Evolutionary conservation across 1,139 yeast genomes (phyloP).

Genomic region (Kodamaea sp.): DNA sequence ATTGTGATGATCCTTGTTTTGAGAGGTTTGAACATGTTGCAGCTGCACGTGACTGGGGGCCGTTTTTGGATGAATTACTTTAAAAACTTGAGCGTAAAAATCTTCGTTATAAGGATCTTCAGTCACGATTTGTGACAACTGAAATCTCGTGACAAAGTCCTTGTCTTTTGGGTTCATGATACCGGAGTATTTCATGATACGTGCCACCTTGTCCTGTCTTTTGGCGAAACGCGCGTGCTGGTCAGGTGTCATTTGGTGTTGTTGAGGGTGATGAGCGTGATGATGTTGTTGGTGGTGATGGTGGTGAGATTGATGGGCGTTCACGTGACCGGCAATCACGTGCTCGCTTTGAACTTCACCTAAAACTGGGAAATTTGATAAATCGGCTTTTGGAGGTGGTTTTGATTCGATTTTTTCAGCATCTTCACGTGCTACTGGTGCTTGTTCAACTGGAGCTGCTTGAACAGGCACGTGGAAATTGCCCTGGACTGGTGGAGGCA

Average conservation of each 20-base stretch:
- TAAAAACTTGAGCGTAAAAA: slow-evolving; percentile 90
- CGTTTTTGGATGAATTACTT: slow-evolving; percentile 70
- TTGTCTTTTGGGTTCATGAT: slow-evolving; percentile 96
- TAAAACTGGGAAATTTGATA: slow-evolving; percentile 49
- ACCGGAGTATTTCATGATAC: slow-evolving; percentile 81
- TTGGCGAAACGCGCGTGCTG: slow-evolving; percentile 54
- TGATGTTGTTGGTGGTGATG: slow-evolving; percentile 12
- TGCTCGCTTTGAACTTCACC: slow-evolving; percentile 24
- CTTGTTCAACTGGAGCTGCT: slow-evolving; percentile 10
- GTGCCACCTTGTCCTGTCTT: slow-evolving; percentile 76
- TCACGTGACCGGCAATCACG: slow-evolving; percentile 10
- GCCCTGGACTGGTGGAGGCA: slow-evolving; percentile 27
- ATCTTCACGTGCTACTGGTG: slow-evolving; percentile 13
- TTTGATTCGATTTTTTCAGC: slow-evolving; percentile 3
- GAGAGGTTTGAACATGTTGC: slow-evolving; percentile 26
- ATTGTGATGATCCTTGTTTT: slow-evolving; percentile 44
- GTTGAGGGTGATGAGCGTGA: slow-evolving; percentile 27
- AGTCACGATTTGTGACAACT: slow-evolving; percentile 90
- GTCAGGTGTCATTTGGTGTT: slow-evolving; percentile 41
- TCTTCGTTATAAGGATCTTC: slow-evolving; percentile 98
- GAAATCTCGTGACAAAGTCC: slow-evolving; percentile 91
- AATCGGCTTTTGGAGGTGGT: slow-evolving; percentile 28
- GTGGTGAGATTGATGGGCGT: slow-evolving; percentile 8
- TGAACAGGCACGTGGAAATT: slow-evolving; percentile 15
- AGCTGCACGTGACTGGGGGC: slow-evolving; percentile 38